Conservation (phyloP, 169 alveolate genomes). For the Toxoplasma gondii region DNA sequence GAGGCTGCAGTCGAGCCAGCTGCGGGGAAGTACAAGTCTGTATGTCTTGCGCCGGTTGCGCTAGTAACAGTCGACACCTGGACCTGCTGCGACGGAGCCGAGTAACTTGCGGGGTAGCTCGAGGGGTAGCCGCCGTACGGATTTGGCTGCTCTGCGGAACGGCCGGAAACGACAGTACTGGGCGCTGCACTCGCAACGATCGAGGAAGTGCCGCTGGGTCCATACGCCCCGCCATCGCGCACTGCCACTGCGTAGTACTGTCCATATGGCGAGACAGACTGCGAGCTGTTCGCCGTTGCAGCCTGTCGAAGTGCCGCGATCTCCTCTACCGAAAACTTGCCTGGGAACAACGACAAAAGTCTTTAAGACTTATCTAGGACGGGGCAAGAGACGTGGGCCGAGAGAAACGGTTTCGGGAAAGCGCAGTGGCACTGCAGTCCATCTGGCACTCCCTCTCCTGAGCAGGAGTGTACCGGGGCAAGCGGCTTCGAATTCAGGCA, state of each 20-base stretch:
- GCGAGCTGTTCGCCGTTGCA: background rate
- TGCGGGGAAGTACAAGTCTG: slow-evolving; percentile 23
- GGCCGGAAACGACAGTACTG: background rate
- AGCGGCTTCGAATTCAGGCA: too few relatives aligned
- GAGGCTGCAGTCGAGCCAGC: background rate
- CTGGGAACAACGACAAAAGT: background rate
- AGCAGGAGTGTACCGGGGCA: too few relatives aligned
- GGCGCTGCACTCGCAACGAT: background rate
- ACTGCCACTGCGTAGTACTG: slow-evolving; percentile 28
- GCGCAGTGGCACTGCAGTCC: too few relatives aligned
- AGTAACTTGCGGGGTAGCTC: background rate
- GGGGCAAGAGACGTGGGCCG: too few relatives aligned
- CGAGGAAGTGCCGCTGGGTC: background rate
- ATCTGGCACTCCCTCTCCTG: too few relatives aligned
- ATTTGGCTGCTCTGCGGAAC: background rate
- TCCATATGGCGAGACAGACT: slow-evolving; percentile 7
- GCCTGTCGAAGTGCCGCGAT: slow-evolving; percentile 27
- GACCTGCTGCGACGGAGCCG: background rate
- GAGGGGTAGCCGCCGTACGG: background rate
- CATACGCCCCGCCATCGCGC: slow-evolving; percentile 28
- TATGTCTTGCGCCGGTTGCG: background rate
- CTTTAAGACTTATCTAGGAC: too few relatives aligned
- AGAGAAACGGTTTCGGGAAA: too few relatives aligned
- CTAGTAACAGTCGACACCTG: background rate
- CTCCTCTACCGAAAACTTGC: slow-evolving; percentile 17